Conservation (phyloP, 345 rosid species). For the Laguncularia racemosa region DNA sequence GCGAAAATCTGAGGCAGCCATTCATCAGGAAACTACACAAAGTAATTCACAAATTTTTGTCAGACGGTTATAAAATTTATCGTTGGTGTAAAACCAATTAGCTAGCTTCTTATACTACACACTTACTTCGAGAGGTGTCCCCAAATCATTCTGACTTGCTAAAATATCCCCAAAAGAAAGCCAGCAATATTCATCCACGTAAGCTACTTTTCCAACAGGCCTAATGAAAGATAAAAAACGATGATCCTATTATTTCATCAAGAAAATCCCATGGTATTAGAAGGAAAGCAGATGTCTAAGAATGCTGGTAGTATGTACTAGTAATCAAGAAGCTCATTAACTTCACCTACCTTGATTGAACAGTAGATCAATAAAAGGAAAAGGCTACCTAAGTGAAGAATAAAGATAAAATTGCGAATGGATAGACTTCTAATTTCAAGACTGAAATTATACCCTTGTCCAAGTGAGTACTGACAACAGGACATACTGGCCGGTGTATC, state of each 20-base stretch:
- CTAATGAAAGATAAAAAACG: conserved; percentile 17
- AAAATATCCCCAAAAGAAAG: conserved; percentile 27
- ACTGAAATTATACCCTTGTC: conserved; percentile 43
- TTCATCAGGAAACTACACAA: conserved; percentile 49
- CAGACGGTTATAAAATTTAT: neutral
- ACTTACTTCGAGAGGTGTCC: conserved; percentile 29
- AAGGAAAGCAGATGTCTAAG: too few species aligned
- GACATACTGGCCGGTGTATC: conserved; percentile 30
- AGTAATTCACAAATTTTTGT: neutral
- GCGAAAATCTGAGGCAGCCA: conserved; percentile 56
- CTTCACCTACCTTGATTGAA: too few species aligned
- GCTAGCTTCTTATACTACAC: neutral
- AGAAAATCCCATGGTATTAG: neutral
- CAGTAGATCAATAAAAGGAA: neutral
- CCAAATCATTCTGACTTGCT: conserved; percentile 8
- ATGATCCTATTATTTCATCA: neutral
- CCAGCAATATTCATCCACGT: conserved; percentile 37
- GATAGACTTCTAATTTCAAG: conserved; percentile 6
- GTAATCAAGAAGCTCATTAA: too few species aligned
- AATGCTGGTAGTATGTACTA: too few species aligned
- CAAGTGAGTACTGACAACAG: conserved; percentile 29
- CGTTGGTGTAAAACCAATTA: neutral
- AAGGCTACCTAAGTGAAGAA: neutral
- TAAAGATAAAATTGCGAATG: neutral
- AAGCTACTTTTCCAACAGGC: conserved; percentile 46